Evolutionary conservation across 2,329 filamentous ascomycete genomes (phyloP).

Genomic region (Colletotrichum incanum): DNA sequence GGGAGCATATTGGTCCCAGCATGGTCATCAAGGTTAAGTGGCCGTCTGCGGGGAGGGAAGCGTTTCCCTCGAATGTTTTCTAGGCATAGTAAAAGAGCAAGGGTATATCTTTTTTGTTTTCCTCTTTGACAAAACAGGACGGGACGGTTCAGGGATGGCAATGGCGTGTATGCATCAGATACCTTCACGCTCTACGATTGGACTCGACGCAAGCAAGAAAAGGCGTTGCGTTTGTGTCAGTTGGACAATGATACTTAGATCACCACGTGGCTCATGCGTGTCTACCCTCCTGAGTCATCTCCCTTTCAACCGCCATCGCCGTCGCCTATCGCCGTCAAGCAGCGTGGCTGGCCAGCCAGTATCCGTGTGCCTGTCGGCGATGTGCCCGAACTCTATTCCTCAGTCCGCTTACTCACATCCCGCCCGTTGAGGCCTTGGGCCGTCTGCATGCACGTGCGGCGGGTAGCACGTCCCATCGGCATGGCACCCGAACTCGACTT

Average conservation of each 20-base stretch:
- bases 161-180: slow-evolving; percentile 42
- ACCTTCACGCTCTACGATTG: slow-evolving; percentile 20
- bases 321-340: not conserved
- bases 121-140: slow-evolving; percentile 20
- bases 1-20: slow-evolving; percentile 15
- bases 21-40: slow-evolving; percentile 27
- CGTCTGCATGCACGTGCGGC: not conserved
- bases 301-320: slow-evolving; percentile 1
- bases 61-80: slow-evolving; percentile 17
- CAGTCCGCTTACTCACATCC: not conserved
- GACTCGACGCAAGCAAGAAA: slow-evolving; percentile 15
- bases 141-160: slow-evolving; percentile 37
- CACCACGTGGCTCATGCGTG: slow-evolving; percentile 28
- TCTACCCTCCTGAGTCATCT: not conserved
- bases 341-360: not conserved
- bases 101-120: slow-evolving; percentile 9
- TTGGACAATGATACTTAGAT: slow-evolving; percentile 16
- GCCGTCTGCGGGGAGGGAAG: slow-evolving; percentile 32
- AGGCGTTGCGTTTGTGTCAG: slow-evolving; percentile 17
- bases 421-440: not conserved
- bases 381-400: not conserved
- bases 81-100: slow-evolving; percentile 12
- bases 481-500: not conserved
- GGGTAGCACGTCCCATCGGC: not conserved
- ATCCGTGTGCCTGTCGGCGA: not conserved